Evolutionary conservation across 192 early-diverging fungal genomes (phyloP).

Genomic region (Radiomyces spectabilis): DNA sequence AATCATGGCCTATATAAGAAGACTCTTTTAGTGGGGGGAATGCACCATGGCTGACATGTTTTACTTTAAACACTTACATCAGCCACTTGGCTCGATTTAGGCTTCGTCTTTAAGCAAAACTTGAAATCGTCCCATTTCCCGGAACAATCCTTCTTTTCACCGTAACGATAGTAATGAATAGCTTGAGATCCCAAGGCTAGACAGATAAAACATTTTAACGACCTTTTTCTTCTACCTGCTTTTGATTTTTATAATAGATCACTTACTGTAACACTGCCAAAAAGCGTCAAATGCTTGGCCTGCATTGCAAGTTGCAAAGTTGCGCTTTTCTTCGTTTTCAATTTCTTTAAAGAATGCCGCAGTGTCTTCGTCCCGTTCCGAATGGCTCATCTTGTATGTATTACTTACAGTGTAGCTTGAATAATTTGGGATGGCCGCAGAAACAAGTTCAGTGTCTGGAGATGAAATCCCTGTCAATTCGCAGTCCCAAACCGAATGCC

Average conservation of each 20-base stretch:
- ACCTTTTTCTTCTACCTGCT: too few species aligned
- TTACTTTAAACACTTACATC: constrained; percentile 18
- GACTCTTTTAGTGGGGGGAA: background rate
- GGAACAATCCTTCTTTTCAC: constrained; percentile 34
- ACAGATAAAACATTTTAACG: too few species aligned
- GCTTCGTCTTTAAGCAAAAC: constrained; percentile 38
- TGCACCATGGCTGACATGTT: background rate
- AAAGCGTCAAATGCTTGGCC: constrained; percentile 21
- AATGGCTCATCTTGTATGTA: too few species aligned
- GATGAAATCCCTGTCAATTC: too few species aligned
- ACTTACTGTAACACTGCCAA: constrained; percentile 23
- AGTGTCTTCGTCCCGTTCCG: constrained; percentile 7
- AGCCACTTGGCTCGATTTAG: constrained; percentile 30
- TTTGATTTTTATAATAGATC: too few species aligned
- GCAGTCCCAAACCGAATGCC: too few species aligned
- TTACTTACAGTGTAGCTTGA: too few species aligned
- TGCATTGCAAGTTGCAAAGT: constrained; percentile 15
- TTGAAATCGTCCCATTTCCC: constrained; percentile 35
- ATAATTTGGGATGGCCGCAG: too few species aligned
- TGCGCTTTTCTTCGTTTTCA: constrained; percentile 10
- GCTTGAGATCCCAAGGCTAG: constrained; percentile 39
- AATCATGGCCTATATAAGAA: constrained; percentile 7
- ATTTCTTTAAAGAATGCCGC: constrained; percentile 12
- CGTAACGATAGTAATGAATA: constrained; percentile 40
- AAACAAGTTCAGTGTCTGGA: too few species aligned